Conservation (phyloP, 495 filamentous ascomycete genomes). For the Cercophora sp. region DNA sequence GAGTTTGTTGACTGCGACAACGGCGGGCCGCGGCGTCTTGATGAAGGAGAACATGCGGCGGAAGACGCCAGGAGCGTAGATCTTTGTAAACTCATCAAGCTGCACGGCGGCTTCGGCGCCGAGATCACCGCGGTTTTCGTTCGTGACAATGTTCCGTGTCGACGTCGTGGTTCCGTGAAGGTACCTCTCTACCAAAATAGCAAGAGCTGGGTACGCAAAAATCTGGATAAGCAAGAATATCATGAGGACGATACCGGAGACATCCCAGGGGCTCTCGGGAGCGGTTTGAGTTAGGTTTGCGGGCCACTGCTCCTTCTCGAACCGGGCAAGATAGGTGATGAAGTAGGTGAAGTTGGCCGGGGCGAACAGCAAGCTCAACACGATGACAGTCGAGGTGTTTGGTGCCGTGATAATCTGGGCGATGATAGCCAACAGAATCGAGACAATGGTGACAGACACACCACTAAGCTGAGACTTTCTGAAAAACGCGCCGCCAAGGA, state of each 20-base stretch:
- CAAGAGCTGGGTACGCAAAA: slow-evolving; percentile 66
- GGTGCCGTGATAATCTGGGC: slow-evolving; percentile 59
- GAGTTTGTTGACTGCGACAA: slow-evolving; percentile 68
- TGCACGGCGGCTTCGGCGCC: slow-evolving; percentile 53
- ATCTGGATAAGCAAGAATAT: slow-evolving; percentile 70
- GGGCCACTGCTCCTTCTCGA: slow-evolving; percentile 51
- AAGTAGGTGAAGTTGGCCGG: slow-evolving; percentile 76
- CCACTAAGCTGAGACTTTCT: slow-evolving; percentile 73
- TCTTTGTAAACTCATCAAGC: slow-evolving; percentile 66
- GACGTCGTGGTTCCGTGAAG: slow-evolving; percentile 70
- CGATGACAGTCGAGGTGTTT: slow-evolving; percentile 54
- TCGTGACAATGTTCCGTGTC: slow-evolving; percentile 50
- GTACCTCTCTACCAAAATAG: slow-evolving; percentile 63
- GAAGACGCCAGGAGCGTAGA: slow-evolving; percentile 63
- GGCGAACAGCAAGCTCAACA: slow-evolving; percentile 67
- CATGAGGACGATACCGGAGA: slow-evolving; percentile 65
- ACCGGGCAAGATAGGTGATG: slow-evolving; percentile 63
- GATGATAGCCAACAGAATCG: slow-evolving; percentile 63
- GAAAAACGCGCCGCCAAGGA: slow-evolving; percentile 71
- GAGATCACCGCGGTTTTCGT: slow-evolving; percentile 29
- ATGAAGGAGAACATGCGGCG: slow-evolving; percentile 53
- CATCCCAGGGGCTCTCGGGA: slow-evolving; percentile 55
- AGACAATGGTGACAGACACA: slow-evolving; percentile 59
- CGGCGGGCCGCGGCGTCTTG: slow-evolving; percentile 51
- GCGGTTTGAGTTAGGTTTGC: slow-evolving; percentile 55